Evolutionary conservation across 768 basidiomycete species (phyloP).

Genomic region (Hericium coralloides): DNA sequence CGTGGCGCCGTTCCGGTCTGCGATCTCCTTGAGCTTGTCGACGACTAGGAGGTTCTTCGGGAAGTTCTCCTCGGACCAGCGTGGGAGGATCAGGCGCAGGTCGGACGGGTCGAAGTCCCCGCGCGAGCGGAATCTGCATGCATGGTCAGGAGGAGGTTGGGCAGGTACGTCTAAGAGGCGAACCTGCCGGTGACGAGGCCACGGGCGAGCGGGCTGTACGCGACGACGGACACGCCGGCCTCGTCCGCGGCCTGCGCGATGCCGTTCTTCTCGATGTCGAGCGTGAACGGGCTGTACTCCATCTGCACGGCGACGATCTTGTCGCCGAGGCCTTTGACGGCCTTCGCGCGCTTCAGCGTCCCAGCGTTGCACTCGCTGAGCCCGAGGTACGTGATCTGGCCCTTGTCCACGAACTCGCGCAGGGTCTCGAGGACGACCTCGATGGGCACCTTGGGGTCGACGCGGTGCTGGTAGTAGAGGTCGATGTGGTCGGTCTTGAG

Average conservation of each 20-base stretch:
- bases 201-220: slow-evolving; percentile 40
- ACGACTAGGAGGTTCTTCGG: slow-evolving; percentile 34
- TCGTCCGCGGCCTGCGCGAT: slow-evolving; percentile 28
- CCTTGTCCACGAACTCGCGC: not conserved
- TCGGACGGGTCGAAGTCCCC: slow-evolving; percentile 34
- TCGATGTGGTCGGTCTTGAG: slow-evolving; percentile 24
- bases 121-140: slow-evolving; percentile 23
- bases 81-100: slow-evolving; percentile 26
- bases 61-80: slow-evolving; percentile 34
- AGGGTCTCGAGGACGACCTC: not conserved
- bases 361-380: slow-evolving; percentile 25
- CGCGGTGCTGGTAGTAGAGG: slow-evolving; percentile 24
- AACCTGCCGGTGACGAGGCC: slow-evolving; percentile 40
- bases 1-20: slow-evolving; percentile 30
- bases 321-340: slow-evolving; percentile 16
- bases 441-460: slow-evolving; percentile 6
- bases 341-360: slow-evolving; percentile 27
- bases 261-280: slow-evolving; percentile 27
- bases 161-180: slow-evolving; percentile 10
- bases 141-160: not conserved
- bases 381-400: slow-evolving; percentile 21
- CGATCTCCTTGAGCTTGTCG: slow-evolving; percentile 27
- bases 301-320: slow-evolving; percentile 28
- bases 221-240: slow-evolving; percentile 31
- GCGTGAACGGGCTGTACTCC: slow-evolving; percentile 28